Base-by-base conservation (phyloP, 257 asterid species). In the Striga asiatica region DNA sequence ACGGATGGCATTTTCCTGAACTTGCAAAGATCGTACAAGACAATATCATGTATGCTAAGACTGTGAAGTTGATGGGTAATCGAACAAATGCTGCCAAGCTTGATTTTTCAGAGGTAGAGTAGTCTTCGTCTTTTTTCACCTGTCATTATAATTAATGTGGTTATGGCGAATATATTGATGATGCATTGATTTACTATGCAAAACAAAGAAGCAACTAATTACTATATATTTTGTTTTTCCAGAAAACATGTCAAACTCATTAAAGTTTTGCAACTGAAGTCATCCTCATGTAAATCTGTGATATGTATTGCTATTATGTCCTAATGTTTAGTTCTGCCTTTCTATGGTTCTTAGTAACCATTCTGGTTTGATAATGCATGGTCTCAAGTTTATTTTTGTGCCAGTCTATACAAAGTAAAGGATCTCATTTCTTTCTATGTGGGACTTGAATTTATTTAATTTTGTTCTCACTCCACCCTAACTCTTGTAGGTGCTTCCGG, bases 1-100 rank as follows among this genome's bases (percentile, higher is more conserved):
- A 82, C 22, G 97, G 97, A 28, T 88, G 95, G 97, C 97, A 89
- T 77, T 89, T 89, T 41, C 97, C 95, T 0, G 95, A 89, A 71
- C 95, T 89, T 51, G 94, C 94, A 11, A 89, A 89, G 88, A 89
- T 89, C 46, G 73, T 89, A n/a, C 82, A 71, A 59, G 95, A 89
- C 62, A 85, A 82, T 51, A 89, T 89, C 62, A 76, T 56, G 10
- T 89, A 89, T 71, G 82, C 97, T 14, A 89, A 81, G 81, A 37
- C 89, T 0, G 95, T 82, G 56, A 82, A 82, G 73, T 72, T 89
- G 76, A 89, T 85, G 95, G 95, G 97, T 27, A 67, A 82, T 72
- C 80, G 95, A 41, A 21, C 79, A 46, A 81, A 74, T 72, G 97
- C 97, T 65, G 78, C 95, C 45, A 74, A 72, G 69, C 94, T 85